phyloP scores from a whole-genome alignment of 768 basidiomycete genomes.

The Psilocybe cyanescens region DNA sequence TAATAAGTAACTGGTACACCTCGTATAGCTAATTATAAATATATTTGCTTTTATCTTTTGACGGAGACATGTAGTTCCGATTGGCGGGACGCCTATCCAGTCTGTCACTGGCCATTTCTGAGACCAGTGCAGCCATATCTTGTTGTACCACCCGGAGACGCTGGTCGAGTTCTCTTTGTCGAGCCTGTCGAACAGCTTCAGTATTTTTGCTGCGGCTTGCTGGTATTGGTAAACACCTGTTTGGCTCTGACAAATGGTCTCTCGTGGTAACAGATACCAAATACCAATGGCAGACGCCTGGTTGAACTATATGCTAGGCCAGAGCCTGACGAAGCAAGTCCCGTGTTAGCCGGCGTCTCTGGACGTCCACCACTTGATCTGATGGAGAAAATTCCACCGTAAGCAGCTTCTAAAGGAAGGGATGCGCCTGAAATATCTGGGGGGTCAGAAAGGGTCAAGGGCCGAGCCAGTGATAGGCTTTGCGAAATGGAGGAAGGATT shows the following conservation, averaged over 20 bases:
- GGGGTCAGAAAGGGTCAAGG: too few species aligned
- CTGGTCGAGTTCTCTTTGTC: constrained; percentile 27
- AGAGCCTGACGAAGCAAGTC: background rate
- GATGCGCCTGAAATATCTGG: too few species aligned
- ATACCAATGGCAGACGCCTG: constrained; percentile 3
- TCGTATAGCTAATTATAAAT: too few species aligned
- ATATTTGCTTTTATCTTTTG: too few species aligned
- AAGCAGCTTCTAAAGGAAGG: too few species aligned
- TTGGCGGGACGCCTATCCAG: constrained; percentile 5
- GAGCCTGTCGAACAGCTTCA: constrained; percentile 18
- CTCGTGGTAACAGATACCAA: constrained; percentile 11
- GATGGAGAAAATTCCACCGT: background rate
- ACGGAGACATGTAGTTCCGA: background rate
- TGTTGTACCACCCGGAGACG: constrained; percentile 23
- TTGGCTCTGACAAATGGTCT: constrained; percentile 13
- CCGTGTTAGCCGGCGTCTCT: background rate
- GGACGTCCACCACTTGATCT: background rate
- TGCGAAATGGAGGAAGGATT: too few species aligned
- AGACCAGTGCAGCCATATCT: constrained; percentile 26
- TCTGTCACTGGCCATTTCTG: constrained; percentile 19
- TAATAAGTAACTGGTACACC: too few species aligned
- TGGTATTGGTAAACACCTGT: background rate
- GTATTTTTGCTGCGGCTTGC: background rate
- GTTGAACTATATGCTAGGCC: background rate
- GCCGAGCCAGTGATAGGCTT: too few species aligned